These are phyloP conservation scores for Mollisia scopiformis DNA, from an alignment of 2,329 filamentous ascomycete genomes.

Conservation along the genomic window DNA sequence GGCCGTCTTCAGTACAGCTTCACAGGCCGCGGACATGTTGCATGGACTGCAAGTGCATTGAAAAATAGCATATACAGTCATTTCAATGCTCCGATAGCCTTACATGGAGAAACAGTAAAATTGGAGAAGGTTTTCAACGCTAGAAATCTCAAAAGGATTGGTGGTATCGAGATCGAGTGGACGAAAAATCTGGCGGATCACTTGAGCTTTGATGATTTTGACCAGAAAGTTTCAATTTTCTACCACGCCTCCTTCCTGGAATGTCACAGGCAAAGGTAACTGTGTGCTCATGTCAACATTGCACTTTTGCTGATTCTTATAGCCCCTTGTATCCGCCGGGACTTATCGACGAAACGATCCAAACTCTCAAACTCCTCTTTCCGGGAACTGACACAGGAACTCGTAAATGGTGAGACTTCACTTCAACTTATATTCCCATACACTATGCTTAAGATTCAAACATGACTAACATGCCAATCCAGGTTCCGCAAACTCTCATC, in stretches of 20 bases:
- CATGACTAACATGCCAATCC: background rate
- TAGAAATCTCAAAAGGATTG: constrained; percentile 36
- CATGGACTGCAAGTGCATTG: constrained; percentile 9
- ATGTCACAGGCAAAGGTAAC: constrained; percentile 25
- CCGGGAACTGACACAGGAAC: constrained; percentile 34
- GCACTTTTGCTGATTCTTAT: background rate
- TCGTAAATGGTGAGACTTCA: constrained; percentile 34
- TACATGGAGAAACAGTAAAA: constrained; percentile 17
- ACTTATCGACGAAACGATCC: constrained; percentile 41
- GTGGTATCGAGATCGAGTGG: constrained; percentile 41
- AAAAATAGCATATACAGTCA: background rate
- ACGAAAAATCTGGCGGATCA: constrained; percentile 47
- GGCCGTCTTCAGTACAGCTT: constrained; percentile 12
- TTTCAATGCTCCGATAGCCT: constrained; percentile 1
- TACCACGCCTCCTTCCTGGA: constrained; percentile 44
- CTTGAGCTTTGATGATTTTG: constrained; percentile 42
- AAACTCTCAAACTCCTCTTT: constrained; percentile 42
- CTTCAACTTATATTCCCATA: no score
- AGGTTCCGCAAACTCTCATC: background rate
- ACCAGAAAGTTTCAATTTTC: constrained; percentile 44
- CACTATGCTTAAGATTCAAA: no score
- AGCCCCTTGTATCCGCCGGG: constrained; percentile 36
- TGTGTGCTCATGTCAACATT: constrained; percentile 25
- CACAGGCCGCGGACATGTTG: constrained; percentile 2
- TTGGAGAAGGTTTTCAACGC: constrained; percentile 31